A percentile compares a stretch with the other conserved stretches of the same genome.
Evolutionary conservation across 1,284 basidiomycete species (phyloP).

Genomic region (Malassezia equina): DNA sequence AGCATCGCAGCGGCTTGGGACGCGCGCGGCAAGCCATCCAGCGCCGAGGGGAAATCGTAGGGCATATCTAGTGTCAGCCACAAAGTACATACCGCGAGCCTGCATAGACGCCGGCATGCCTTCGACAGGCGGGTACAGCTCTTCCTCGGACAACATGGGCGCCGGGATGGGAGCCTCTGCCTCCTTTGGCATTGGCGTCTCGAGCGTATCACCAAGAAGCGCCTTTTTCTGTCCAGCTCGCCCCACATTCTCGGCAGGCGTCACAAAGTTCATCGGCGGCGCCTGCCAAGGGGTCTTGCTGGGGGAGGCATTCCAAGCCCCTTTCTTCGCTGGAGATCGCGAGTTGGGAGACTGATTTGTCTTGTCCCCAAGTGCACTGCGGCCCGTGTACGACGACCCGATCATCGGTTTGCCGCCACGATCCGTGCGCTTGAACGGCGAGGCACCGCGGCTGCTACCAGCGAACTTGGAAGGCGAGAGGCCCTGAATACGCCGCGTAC

Average conservation of each 20-base stretch:
- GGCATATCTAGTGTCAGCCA: constrained; percentile 11
- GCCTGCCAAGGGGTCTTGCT: constrained; percentile 8
- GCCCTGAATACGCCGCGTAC: not conserved
- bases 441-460: not conserved
- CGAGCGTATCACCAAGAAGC: constrained; percentile 31
- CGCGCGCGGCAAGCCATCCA: constrained; percentile 29
- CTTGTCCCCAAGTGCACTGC: constrained; percentile 15
- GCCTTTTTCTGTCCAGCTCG: constrained; percentile 36
- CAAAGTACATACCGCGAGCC: constrained; percentile 2
- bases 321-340: constrained; percentile 2
- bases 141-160: constrained; percentile 25
- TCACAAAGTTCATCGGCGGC: constrained; percentile 28
- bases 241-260: constrained; percentile 36
- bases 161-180: not conserved
- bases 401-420: not conserved
- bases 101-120: constrained; percentile 25
- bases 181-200: constrained; percentile 14
- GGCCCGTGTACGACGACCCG: not conserved
- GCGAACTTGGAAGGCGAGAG: not conserved
- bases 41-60: constrained; percentile 27
- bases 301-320: not conserved
- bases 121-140: constrained; percentile 38
- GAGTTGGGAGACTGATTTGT: constrained; percentile 14
- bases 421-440: constrained; percentile 12
- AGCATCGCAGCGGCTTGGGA: constrained; percentile 22